phyloP scores from a whole-genome alignment of 768 basidiomycete species.

The Cystofilobasidium bisporidii region DNA sequence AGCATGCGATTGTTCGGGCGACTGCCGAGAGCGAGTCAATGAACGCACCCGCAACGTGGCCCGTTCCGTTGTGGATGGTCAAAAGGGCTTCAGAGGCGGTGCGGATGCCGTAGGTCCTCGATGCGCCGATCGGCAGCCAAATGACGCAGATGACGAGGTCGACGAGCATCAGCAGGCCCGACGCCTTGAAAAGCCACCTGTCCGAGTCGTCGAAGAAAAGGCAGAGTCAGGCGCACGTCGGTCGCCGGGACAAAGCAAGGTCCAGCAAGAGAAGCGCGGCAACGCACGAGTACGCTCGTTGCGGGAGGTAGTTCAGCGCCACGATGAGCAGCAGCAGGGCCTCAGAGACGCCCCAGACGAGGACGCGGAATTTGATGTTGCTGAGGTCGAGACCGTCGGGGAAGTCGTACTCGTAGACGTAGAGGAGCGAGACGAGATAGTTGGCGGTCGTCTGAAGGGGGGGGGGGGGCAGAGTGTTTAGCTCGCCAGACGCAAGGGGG shows the following conservation, averaged over 20 bases:
- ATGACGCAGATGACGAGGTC: slow-evolving; percentile 59
- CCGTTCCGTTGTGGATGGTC: slow-evolving; percentile 46
- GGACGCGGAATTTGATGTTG: slow-evolving; percentile 75
- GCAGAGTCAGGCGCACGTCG: too few species aligned
- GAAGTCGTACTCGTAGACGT: slow-evolving; percentile 69
- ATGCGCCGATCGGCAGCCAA: slow-evolving; percentile 87
- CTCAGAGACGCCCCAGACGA: slow-evolving; percentile 77
- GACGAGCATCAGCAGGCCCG: slow-evolving; percentile 62
- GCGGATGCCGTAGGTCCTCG: slow-evolving; percentile 79
- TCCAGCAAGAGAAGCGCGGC: too few species aligned
- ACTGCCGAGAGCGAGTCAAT: not conserved
- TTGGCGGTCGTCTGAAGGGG: slow-evolving; percentile 65
- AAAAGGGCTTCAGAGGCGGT: slow-evolving; percentile 75
- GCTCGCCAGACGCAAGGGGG: not conserved
- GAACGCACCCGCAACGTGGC: not conserved
- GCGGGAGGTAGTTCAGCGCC: not conserved
- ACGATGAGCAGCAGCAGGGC: slow-evolving; percentile 27
- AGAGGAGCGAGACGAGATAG: slow-evolving; percentile 73
- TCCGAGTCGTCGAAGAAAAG: too few species aligned
- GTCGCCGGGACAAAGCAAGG: too few species aligned
- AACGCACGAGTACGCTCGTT: slow-evolving; percentile 51
- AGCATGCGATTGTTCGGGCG: slow-evolving; percentile 52
- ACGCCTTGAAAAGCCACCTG: slow-evolving; percentile 70
- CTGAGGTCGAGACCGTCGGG: slow-evolving; percentile 63
- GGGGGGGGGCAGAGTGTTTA: not conserved